Evolutionary conservation across 805 yeast species (phyloP).

Genomic region (Brettanomyces naardenensis): DNA sequence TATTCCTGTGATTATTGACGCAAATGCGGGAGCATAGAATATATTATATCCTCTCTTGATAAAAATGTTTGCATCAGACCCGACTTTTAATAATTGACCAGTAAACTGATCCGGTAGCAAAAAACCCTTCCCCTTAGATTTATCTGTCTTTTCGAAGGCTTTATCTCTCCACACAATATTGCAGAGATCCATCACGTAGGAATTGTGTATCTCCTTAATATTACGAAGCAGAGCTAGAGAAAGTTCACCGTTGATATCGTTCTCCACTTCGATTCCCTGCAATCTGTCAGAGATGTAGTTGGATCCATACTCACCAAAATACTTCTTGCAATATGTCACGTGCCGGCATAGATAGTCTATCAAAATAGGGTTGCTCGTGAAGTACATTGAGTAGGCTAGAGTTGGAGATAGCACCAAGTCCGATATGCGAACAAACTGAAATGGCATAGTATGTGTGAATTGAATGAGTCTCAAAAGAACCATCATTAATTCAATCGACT

Average conservation of each 20-base stretch:
- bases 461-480: slow-evolving; percentile 10
- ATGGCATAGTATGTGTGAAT: slow-evolving; percentile 12
- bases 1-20: slow-evolving; percentile 34
- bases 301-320: slow-evolving; percentile 21
- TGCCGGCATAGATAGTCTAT: slow-evolving; percentile 40
- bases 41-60: slow-evolving; percentile 26
- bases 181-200: slow-evolving; percentile 47
- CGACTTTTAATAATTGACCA: slow-evolving; percentile 20
- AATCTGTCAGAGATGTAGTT: slow-evolving; percentile 5
- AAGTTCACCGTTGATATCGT: slow-evolving; percentile 7
- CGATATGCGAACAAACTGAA: slow-evolving; percentile 11
- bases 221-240: slow-evolving; percentile 8
- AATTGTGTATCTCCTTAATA: slow-evolving; percentile 33
- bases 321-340: slow-evolving; percentile 33
- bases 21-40: slow-evolving; percentile 45
- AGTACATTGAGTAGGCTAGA: slow-evolving; percentile 29
- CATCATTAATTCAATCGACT: no score
- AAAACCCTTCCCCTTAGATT: slow-evolving; percentile 32
- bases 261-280: slow-evolving; percentile 2
- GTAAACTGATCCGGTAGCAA: slow-evolving; percentile 28
- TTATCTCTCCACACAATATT: slow-evolving; percentile 51
- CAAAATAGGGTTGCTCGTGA: slow-evolving; percentile 35
- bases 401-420: slow-evolving; percentile 32
- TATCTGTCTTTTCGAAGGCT: slow-evolving; percentile 33
- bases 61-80: not conserved